These are phyloP conservation scores for Plasmopara viticola DNA, from an alignment of 352 stramenopile species.

Conservation along the genomic window DNA sequence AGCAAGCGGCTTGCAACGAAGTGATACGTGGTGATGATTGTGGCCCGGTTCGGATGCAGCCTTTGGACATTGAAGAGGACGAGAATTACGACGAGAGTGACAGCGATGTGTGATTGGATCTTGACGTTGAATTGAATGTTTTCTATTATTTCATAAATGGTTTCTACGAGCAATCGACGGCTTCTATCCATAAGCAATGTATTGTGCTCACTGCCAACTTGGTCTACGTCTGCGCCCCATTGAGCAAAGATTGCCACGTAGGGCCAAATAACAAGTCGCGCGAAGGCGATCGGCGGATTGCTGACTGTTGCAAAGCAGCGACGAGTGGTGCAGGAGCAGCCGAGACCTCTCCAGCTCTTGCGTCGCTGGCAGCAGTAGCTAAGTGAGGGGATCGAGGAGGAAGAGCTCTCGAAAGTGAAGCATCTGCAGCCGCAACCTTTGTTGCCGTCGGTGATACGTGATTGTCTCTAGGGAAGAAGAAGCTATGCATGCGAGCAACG, in stretches of 20 bases:
- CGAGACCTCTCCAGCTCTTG: not conserved
- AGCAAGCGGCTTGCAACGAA: conserved; percentile 1
- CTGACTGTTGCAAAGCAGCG: conserved; percentile 16
- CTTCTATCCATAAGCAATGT: conserved; percentile 11
- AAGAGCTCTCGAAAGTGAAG: conserved; percentile 8
- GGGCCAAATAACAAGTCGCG: conserved; percentile 61
- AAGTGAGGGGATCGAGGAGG: conserved; percentile 20
- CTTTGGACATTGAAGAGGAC: conserved; percentile 50
- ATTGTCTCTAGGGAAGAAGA: conserved; percentile 48
- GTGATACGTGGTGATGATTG: conserved; percentile 5
- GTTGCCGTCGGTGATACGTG: conserved; percentile 3
- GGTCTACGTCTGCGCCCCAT: conserved; percentile 17
- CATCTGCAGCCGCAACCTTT: conserved; percentile 5
- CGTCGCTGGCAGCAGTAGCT: conserved; percentile 6
- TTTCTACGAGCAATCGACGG: conserved; percentile 10
- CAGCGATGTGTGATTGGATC: conserved; percentile 26
- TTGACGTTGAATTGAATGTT: conserved; percentile 1
- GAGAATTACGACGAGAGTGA: conserved; percentile 75
- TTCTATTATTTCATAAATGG: conserved; percentile 25
- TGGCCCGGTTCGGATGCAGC: not conserved
- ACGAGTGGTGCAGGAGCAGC: conserved; percentile 8
- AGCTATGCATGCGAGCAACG: conserved; percentile 75
- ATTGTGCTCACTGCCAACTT: not conserved
- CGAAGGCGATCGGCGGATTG: conserved; percentile 60
- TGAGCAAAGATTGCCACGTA: conserved; percentile 61